Evolutionary conservation across 768 basidiomycete genomes (phyloP), one percentile per base, ranked within the genome.

Genomic region (Tephrocybe sp.): DNA sequence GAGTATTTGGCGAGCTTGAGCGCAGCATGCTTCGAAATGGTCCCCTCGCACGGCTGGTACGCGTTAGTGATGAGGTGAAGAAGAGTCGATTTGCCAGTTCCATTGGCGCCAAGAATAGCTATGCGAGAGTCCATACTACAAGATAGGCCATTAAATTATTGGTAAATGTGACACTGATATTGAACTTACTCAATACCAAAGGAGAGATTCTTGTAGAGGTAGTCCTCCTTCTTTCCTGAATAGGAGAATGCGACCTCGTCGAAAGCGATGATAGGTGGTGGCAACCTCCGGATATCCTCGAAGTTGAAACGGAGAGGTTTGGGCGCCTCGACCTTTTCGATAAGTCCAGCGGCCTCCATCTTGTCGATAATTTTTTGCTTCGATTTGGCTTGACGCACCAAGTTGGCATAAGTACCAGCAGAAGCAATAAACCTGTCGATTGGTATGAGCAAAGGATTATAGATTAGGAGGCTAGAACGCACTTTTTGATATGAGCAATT

Each of bases 361-460:
- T 99, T 99, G 79, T 99, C 96, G 72, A 99, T 96, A 57, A 99
- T 98, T 82, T 99, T 99, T 72, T 99, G 96, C 70, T 99, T 99
- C 45, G 95, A 98, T 75, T 99, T 98, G 60, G 96, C 96, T 71
- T 99, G 96, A 64, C 88, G 92, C 62, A 99, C 96, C 59, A 99
- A 83, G 71, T 99, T 99, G 60, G 96, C 97, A 67, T 98, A 99
- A 30, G 96, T 99, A 83, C 96, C 96, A 30, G 96, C 96, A n/a
- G 93, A 95, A 6, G 97, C 93, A 60, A 98, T 98, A 81, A 98
- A 98, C 65, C 93, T 87, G 18, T 41, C 17, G 25, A 20, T 37
- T 33, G 18, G 37, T 39, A 17, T 39, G 38, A 14, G 15, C 17
- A 7, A 18, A 17, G 39, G 2, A 34, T 23, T 21, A 30, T 3